Conservation (phyloP, 192 early-diverging fungal species). For the Gamsiella multidivaricata region DNA sequence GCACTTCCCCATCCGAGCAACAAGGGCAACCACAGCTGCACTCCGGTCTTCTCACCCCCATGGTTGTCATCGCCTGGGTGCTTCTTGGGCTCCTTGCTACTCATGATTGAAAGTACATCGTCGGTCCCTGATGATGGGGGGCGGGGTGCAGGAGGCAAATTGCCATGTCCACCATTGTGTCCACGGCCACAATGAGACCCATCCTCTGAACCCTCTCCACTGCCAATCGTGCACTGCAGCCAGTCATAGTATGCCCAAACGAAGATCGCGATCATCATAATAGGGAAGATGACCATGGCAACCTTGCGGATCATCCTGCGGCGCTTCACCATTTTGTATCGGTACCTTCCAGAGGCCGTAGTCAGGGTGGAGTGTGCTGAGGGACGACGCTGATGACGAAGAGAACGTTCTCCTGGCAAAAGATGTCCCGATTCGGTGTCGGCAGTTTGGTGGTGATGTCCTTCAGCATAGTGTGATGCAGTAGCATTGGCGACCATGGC, state of each 20-base stretch:
- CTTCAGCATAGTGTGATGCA: conserved; percentile 20
- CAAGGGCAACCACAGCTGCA: conserved; percentile 61
- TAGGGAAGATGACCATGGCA: conserved; percentile 24
- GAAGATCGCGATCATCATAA: conserved; percentile 25
- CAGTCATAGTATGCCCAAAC: conserved; percentile 48
- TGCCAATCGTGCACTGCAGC: conserved; percentile 50
- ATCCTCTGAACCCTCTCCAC: conserved; percentile 26
- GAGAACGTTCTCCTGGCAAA: neutral
- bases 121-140: conserved; percentile 6
- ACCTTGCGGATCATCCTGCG: conserved; percentile 37
- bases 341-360: conserved; percentile 21
- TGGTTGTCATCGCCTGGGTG: conserved; percentile 14
- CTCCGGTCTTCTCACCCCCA: conserved; percentile 17
- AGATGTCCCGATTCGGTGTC: neutral
- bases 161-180: conserved; percentile 34
- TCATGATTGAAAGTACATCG: conserved; percentile 10
- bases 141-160: conserved; percentile 21
- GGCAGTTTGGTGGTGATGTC: conserved; percentile 1
- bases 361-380: conserved; percentile 45
- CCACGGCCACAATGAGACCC: conserved; percentile 40
- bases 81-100: neutral
- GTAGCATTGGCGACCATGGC: conserved; percentile 49
- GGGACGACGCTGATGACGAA: conserved; percentile 31
- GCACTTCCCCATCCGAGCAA: conserved; percentile 81
- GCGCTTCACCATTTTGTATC: conserved; percentile 30